Base-by-base conservation (phyloP, 2,329 filamentous ascomycete genomes). In the Fusarium agapanthi region DNA sequence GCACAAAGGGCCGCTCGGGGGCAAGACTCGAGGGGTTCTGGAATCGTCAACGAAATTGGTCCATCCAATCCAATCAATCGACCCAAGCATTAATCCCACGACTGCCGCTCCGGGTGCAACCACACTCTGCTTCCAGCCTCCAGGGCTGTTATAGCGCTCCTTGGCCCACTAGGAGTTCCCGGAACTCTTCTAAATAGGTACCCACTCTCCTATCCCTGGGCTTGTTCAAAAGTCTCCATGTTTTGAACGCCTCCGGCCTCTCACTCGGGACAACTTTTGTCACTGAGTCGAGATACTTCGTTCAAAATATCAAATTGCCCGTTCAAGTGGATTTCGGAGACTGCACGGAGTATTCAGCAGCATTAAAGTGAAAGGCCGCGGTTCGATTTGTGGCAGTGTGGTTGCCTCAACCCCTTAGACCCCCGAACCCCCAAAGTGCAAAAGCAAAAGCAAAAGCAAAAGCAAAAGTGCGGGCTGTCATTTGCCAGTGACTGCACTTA, bases 161-260 rank as follows among this genome's bases (percentile, higher is more conserved):
- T 50, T 59, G 45, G 16, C 60, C 67, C 69, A 71, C 59, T 72
- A 61, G 69, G 65, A 65, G 59, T 34, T 26, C 40, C 64, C 55
- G 59, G 32, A 34, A 47, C 45, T 35, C 43, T 30, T 56, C 50
- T 56, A 50, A 60, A 67, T 64, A 35, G 15, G 20, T 13, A 55
- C 35, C 68, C 61, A 73, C 56, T 50, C 51, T 54, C 16, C n/a
- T 47, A 50, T 41, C 48, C 48, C 67, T 38, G 32, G 32, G 48
- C 32, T 51, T 43, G 45, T 32, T 48, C 38, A 35, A 58, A 22
- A 57, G 32, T 68, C 53, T 48, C 51, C 56, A 57, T 40, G 63
- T 48, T 67, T 57, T 57, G 51, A 69, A 24, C 66, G 69, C 58
- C 64, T 69, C 69, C 69, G 61, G 65, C 60, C 57, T 61, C 69